These are phyloP conservation scores for Hymenoscyphus occultus DNA, from an alignment of 2,329 filamentous ascomycete species.

Conservation along the genomic window DNA sequence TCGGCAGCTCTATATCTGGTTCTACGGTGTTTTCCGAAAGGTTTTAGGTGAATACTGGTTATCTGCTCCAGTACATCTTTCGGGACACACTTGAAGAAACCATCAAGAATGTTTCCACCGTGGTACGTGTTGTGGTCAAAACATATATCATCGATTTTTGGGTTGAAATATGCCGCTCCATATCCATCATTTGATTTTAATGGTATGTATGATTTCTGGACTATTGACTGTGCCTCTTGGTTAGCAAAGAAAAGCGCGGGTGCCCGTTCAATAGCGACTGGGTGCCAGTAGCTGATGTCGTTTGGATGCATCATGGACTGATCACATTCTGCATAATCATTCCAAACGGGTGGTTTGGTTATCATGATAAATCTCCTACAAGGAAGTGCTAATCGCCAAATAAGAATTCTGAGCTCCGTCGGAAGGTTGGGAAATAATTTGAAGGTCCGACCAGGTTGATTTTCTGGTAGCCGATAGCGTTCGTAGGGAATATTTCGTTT, in stretches of 20 bases:
- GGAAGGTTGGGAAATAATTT: neutral
- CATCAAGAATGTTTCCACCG: neutral
- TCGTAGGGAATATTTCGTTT: neutral
- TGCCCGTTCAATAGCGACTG: neutral
- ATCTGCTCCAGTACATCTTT: neutral
- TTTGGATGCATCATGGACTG: neutral
- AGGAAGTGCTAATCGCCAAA: neutral
- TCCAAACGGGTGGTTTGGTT: neutral
- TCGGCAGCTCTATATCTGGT: too few relatives aligned
- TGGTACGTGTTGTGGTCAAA: neutral
- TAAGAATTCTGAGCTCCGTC: neutral
- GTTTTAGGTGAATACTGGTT: neutral
- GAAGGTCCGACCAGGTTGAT: neutral
- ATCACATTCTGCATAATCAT: neutral
- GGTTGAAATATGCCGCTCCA: constrained; percentile 3
- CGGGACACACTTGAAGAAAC: neutral
- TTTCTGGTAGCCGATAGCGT: neutral
- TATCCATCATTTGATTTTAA: neutral
- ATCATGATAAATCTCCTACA: neutral
- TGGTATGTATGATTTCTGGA: constrained; percentile 6
- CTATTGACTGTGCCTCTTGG: neutral
- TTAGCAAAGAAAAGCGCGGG: constrained; percentile 2
- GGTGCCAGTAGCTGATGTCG: neutral
- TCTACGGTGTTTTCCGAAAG: neutral
- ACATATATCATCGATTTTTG: neutral